Percentiles rank a stretch among this genome's conserved stretches.
These are phyloP conservation scores for Endocalyx cinctus DNA, from an alignment of 2,329 filamentous ascomycete species.

Conservation along the genomic window DNA sequence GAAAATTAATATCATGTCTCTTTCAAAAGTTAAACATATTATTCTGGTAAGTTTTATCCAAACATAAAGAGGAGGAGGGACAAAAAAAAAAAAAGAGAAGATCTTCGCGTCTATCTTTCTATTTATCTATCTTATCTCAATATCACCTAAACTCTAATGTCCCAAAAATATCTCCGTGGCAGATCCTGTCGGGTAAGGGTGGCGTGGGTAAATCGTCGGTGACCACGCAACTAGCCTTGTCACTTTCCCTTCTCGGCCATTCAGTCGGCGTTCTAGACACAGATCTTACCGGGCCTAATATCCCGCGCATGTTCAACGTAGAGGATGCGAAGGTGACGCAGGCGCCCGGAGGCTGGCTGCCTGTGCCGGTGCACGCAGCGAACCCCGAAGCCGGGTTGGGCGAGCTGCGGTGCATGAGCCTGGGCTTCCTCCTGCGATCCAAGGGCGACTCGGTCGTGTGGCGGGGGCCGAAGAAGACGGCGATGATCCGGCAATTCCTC, in stretches of 20 bases:
- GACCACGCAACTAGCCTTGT: constrained; percentile 92
- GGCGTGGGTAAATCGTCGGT: constrained; percentile 97
- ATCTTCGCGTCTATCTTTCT: constrained; percentile 4
- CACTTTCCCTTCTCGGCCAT: constrained; percentile 77
- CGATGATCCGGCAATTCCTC: constrained; percentile 96
- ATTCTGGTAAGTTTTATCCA: constrained; percentile 56
- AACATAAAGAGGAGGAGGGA: not conserved
- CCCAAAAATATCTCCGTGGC: not conserved
- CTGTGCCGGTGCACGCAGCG: constrained; percentile 73
- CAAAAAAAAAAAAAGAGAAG: not conserved
- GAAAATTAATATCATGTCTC: constrained; percentile 47
- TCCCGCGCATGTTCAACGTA: constrained; percentile 89
- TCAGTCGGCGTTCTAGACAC: constrained; percentile 94
- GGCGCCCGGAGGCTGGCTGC: constrained; percentile 86
- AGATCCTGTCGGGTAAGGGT: constrained; percentile 91
- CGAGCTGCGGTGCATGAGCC: constrained; percentile 77
- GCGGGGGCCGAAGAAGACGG: constrained; percentile 97
- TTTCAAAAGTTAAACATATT: constrained; percentile 70
- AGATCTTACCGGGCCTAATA: constrained; percentile 92
- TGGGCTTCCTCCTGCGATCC: constrained; percentile 81
- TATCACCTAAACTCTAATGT: not conserved
- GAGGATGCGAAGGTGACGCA: constrained; percentile 88
- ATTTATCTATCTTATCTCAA: constrained; percentile 1
- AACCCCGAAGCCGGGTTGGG: constrained; percentile 50
- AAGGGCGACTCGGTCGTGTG: constrained; percentile 92